A percentile compares a stretch with the other conserved stretches of the same genome.
These are phyloP conservation scores for Pistacia atlantica DNA, from an alignment of 345 rosid genomes.

Conservation along the genomic window DNA sequence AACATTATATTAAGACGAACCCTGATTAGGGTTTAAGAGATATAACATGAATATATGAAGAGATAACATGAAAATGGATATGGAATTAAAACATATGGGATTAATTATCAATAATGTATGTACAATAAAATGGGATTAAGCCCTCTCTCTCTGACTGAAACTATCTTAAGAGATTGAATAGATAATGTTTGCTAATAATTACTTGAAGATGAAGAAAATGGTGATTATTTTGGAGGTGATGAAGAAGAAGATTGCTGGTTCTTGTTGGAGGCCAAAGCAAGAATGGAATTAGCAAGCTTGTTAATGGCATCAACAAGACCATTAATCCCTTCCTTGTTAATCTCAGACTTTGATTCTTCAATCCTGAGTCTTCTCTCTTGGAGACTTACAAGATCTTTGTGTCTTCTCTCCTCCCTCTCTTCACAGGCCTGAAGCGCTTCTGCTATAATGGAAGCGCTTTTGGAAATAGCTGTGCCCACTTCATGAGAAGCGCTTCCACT, in stretches of 20 bases:
- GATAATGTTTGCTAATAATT: not conserved
- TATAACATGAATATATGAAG: not conserved
- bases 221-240: slow-evolving; percentile 27
- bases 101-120: slow-evolving; percentile 16
- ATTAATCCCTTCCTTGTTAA: slow-evolving; percentile 55
- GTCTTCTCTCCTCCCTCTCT: slow-evolving; percentile 72
- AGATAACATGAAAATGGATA: slow-evolving; percentile 13
- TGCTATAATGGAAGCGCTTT: slow-evolving; percentile 77
- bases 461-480: slow-evolving; percentile 64
- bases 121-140: slow-evolving; percentile 20
- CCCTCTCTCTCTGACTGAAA: not conserved
- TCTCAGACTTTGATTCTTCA: slow-evolving; percentile 71
- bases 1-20: not conserved
- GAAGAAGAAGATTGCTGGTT: slow-evolving; percentile 25
- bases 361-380: slow-evolving; percentile 68
- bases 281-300: slow-evolving; percentile 80
- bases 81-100: not conserved
- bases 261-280: slow-evolving; percentile 61
- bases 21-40: slow-evolving; percentile 18
- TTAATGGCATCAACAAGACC: slow-evolving; percentile 81
- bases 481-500: slow-evolving; percentile 32
- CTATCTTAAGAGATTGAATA: not conserved
- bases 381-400: slow-evolving; percentile 61
- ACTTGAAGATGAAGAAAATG: not conserved
- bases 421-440: slow-evolving; percentile 70